Percentiles rank a stretch among this genome's conserved stretches.
These are phyloP conservation scores for Colletotrichum simmondsii DNA, from an alignment of 2,329 filamentous ascomycete genomes.

Conservation along the genomic window DNA sequence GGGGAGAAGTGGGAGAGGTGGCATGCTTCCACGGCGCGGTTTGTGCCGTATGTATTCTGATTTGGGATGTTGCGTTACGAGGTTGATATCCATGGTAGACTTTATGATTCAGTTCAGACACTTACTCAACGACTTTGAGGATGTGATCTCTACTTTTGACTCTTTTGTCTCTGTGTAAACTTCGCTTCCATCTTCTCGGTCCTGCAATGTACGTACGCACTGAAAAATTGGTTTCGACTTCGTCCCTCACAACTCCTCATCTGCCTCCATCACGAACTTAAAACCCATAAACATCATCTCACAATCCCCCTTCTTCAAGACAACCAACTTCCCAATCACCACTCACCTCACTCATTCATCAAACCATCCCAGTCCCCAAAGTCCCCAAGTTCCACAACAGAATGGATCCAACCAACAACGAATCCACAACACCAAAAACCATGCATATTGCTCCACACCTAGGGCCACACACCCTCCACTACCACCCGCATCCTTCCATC, in stretches of 20 bases:
- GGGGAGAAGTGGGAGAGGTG: conserved; percentile 60
- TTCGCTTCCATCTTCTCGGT: not conserved
- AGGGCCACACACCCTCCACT: not conserved
- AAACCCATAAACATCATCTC: not conserved
- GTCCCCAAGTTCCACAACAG: not conserved
- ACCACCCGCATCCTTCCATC: no score
- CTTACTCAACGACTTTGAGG: not conserved
- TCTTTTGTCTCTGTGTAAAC: not conserved
- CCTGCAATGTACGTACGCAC: not conserved
- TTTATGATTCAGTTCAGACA: not conserved
- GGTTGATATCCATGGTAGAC: not conserved
- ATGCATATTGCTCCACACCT: not conserved
- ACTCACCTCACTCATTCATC: not conserved
- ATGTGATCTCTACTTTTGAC: not conserved
- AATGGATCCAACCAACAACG: not conserved
- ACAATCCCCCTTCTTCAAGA: not conserved
- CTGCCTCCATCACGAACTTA: not conserved
- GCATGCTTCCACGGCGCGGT: conserved; percentile 58
- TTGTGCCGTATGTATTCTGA: conserved; percentile 57
- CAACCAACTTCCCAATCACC: not conserved
- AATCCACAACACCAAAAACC: not conserved
- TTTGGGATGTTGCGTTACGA: no score
- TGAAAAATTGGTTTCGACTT: not conserved
- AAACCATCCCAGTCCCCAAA: no score
- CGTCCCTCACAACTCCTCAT: no score